phyloP scores from a whole-genome alignment of 371 early-diverging fungal species.

The Syncephalis fuscata region DNA sequence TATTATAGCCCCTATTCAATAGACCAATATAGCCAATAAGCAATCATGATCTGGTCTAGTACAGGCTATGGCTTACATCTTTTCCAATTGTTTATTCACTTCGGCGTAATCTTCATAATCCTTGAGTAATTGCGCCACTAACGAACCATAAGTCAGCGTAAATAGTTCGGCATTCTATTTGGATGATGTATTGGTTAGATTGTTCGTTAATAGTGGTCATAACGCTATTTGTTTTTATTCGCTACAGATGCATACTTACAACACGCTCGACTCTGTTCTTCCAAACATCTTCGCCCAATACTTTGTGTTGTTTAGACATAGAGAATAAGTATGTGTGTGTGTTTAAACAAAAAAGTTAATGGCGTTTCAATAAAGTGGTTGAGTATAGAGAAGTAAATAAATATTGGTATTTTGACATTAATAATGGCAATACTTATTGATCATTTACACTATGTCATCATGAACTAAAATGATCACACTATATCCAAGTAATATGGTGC shows the following conservation, averaged over 20 bases:
- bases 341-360: too few species aligned
- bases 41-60: neutral
- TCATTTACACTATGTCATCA: too few species aligned
- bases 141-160: conserved; percentile 90
- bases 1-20: conserved; percentile 84
- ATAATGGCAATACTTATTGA: too few species aligned
- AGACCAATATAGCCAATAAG: neutral
- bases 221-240: neutral
- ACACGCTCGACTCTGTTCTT: conserved; percentile 86
- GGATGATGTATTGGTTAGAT: neutral
- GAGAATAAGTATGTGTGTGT: too few species aligned
- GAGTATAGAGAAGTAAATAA: too few species aligned
- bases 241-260: conserved; percentile 26
- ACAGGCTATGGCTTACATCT: conserved; percentile 45
- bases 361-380: too few species aligned
- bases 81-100: conserved; percentile 92
- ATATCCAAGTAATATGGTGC: too few species aligned
- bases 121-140: conserved; percentile 87
- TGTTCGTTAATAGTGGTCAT: neutral
- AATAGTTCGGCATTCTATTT: conserved; percentile 86
- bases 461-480: too few species aligned
- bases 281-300: conserved; percentile 88
- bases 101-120: conserved; percentile 85
- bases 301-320: conserved; percentile 20
- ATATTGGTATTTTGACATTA: too few species aligned